A percentile compares a stretch with the other conserved stretches of the same genome.
Conservation (phyloP, 768 basidiomycete species). For the Epithele typhae region DNA sequence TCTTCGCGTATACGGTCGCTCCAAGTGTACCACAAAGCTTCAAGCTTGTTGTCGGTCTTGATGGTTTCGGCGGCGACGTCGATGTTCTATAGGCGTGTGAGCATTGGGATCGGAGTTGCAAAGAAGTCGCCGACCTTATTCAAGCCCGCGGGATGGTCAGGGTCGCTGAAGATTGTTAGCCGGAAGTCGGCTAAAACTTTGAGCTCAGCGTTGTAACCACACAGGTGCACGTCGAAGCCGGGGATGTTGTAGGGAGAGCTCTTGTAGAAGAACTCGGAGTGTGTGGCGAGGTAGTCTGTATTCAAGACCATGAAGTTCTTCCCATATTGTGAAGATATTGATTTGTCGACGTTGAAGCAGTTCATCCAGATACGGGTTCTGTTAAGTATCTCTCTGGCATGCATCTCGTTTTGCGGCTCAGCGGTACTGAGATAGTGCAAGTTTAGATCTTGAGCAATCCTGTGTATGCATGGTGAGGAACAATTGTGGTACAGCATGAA, state of each 20-base stretch:
- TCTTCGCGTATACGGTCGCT: slow-evolving; percentile 40
- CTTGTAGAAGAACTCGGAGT: slow-evolving; percentile 68
- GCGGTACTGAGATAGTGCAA: slow-evolving; percentile 69
- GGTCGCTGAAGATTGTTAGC: slow-evolving; percentile 66
- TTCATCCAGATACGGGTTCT: slow-evolving; percentile 88
- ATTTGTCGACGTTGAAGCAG: slow-evolving; percentile 89
- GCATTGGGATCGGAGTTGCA: neutral
- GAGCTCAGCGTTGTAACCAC: slow-evolving; percentile 73
- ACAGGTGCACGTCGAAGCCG: slow-evolving; percentile 77
- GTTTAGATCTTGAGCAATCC: slow-evolving; percentile 87
- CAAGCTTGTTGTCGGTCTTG: slow-evolving; percentile 67
- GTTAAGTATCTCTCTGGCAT: slow-evolving; percentile 84
- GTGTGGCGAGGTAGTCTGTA: slow-evolving; percentile 70
- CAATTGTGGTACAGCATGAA: slow-evolving; percentile 6
- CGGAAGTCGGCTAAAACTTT: slow-evolving; percentile 58
- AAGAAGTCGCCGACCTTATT: slow-evolving; percentile 51
- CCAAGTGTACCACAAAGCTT: slow-evolving; percentile 53
- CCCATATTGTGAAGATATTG: slow-evolving; percentile 84
- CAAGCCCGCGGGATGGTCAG: slow-evolving; percentile 67
- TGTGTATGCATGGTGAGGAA: slow-evolving; percentile 34
- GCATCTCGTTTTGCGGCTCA: slow-evolving; percentile 72
- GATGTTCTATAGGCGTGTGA: slow-evolving; percentile 38
- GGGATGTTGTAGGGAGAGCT: slow-evolving; percentile 63
- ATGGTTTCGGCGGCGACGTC: slow-evolving; percentile 63
- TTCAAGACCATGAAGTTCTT: slow-evolving; percentile 78